Percentiles rank a stretch among this genome's conserved stretches.
phyloP scores from a whole-genome alignment of 257 asterid species.

The Schizonepeta tenuifolia region DNA sequence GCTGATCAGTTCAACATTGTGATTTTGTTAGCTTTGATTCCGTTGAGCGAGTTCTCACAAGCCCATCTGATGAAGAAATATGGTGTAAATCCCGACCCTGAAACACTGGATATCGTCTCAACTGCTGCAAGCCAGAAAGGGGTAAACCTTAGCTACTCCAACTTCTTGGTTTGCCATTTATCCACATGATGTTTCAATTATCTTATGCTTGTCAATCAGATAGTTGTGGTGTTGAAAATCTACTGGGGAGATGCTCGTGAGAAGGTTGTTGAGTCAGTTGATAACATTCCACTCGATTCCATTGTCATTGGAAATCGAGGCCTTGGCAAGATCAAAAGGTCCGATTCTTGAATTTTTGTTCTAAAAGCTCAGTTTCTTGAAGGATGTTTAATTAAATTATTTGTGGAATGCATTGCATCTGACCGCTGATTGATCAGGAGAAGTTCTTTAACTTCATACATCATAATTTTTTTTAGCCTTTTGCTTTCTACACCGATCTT shows the following conservation, averaged over 20 bases:
- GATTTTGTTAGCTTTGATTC: conserved; percentile 71
- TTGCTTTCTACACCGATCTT: neutral
- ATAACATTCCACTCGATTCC: conserved; percentile 68
- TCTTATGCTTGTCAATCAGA: conserved; percentile 44
- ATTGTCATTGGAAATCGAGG: conserved; percentile 86
- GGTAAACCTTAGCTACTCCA: conserved; percentile 42
- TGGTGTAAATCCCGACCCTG: conserved; percentile 70
- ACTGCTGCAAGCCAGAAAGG: conserved; percentile 70
- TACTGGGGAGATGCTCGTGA: conserved; percentile 97
- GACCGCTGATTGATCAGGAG: neutral
- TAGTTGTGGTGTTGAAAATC: conserved; percentile 67
- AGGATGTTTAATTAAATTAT: neutral
- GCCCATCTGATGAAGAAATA: conserved; percentile 71
- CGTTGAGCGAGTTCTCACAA: conserved; percentile 59
- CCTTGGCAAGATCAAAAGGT: conserved; percentile 92
- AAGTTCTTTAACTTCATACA: neutral
- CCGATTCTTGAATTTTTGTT: neutral
- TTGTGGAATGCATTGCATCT: neutral
- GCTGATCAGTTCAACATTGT: conserved; percentile 2
- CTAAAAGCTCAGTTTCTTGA: neutral
- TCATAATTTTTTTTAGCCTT: neutral
- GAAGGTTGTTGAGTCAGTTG: conserved; percentile 75
- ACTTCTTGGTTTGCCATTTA: neutral
- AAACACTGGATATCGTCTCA: conserved; percentile 65
- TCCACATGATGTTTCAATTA: conserved; percentile 15